These are phyloP conservation scores for Suillus sp. DNA, from an alignment of 768 basidiomycete genomes.

Conservation along the genomic window DNA sequence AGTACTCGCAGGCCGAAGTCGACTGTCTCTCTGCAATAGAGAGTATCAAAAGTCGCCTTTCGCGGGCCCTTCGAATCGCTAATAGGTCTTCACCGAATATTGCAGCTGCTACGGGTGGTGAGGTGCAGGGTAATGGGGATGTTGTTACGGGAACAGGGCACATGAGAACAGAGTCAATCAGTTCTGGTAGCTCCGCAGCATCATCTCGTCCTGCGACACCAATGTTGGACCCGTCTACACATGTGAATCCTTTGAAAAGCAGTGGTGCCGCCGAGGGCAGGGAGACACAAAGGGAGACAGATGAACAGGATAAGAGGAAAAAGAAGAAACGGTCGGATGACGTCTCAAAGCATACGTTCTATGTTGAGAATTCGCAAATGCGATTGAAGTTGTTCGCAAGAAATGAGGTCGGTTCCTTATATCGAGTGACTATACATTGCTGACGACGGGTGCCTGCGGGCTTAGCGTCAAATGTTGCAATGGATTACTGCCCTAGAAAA, in stretches of 20 bases:
- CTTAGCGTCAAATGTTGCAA: slow-evolving; percentile 91
- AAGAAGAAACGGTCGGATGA: slow-evolving; percentile 53
- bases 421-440: neutral
- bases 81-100: slow-evolving; percentile 22
- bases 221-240: slow-evolving; percentile 85
- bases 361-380: slow-evolving; percentile 89
- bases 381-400: slow-evolving; percentile 83
- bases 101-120: slow-evolving; percentile 12
- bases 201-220: slow-evolving; percentile 48
- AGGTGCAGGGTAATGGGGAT: slow-evolving; percentile 10
- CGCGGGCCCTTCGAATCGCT: slow-evolving; percentile 44
- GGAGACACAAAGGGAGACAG: slow-evolving; percentile 27
- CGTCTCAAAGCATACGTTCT: slow-evolving; percentile 93
- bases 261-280: slow-evolving; percentile 20
- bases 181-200: slow-evolving; percentile 40
- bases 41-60: slow-evolving; percentile 51
- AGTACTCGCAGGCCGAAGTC: slow-evolving; percentile 27
- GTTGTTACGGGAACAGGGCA: slow-evolving; percentile 8
- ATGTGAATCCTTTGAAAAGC: slow-evolving; percentile 54
- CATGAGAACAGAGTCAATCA: slow-evolving; percentile 21
- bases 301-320: slow-evolving; percentile 45
- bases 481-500: slow-evolving; percentile 92
- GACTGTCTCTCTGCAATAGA: slow-evolving; percentile 46
- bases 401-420: slow-evolving; percentile 63
- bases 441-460: slow-evolving; percentile 8